Evolutionary conservation across 2,329 filamentous ascomycete species (phyloP), one percentile per base, ranked within the genome.

Genomic region (Penicillium expansum): DNA sequence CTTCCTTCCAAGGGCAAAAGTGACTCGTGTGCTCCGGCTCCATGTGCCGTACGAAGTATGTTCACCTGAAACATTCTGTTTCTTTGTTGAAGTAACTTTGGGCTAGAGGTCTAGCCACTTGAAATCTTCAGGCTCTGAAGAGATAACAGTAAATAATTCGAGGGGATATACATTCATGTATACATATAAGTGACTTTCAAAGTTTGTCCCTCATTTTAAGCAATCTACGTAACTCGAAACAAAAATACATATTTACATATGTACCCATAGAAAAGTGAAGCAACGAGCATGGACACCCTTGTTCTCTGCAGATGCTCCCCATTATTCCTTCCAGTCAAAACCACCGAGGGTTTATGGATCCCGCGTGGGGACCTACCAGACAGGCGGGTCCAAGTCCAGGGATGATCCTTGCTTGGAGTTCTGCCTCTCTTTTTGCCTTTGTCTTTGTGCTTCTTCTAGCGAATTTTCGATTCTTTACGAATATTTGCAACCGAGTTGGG

Each of bases 281-380:
- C 32, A n/a, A 37, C 22, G 32, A 50, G 37, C 42, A 22, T 30
- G 38, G 38, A 42, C 30, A 35, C 38, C 45, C 39, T 22, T 48
- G 51, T 39, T 29, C 6, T 45, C 30, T 47, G 51, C 33, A 47
- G 5, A 5, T 14, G 16, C 41, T 29, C 48, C 10, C 14, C 18
- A 24, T 35, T 35, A 24, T 35, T 35, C 45, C 44, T 24, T 48
- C 39, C 51, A 48, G 10, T 55, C 18, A 29, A 29, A 51, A 49
- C 22, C 22, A 20, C 32, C 22, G 37, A 55, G 37, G 37, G 52
- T n/a, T 43, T 42, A 42, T 38, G 35, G 35, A 18, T 33, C 38
- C 44, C 52, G 27, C 35, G 54, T 41, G 54, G 54, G 24, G 55
- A 33, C 9, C 30, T 29, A 20, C 52, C 52, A 37, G 37, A 43